Percentiles rank a stretch among this genome's conserved stretches.
Evolutionary conservation across 352 stramenopile species (phyloP).

Genomic region (Elongisporangium senticosum): DNA sequence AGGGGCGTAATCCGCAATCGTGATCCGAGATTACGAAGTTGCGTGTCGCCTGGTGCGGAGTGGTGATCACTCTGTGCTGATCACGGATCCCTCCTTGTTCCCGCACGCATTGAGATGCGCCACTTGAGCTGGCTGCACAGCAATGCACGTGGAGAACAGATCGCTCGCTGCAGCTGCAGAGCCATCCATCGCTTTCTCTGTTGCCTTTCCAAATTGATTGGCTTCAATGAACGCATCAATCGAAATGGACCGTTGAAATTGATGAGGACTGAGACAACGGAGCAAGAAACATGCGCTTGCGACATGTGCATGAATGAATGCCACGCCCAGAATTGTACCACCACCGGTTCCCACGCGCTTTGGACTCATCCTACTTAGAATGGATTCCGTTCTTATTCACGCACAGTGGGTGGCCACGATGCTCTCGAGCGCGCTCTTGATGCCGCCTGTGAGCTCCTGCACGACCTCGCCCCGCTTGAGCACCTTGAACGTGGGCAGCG

Average conservation of each 20-base stretch:
- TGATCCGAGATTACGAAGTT: not conserved
- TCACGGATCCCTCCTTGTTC: not conserved
- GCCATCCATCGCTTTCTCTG: not conserved
- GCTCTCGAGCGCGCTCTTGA: slow-evolving; percentile 47
- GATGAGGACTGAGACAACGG: not conserved
- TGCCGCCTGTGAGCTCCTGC: slow-evolving; percentile 80
- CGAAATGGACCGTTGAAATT: not conserved
- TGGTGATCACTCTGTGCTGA: not conserved
- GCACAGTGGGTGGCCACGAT: slow-evolving; percentile 42
- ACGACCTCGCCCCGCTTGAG: slow-evolving; percentile 88
- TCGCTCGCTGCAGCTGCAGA: not conserved
- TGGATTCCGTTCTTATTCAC: not conserved
- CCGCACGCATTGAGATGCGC: not conserved
- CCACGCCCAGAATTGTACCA: not conserved
- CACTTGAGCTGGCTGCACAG: not conserved
- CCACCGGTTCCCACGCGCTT: not conserved
- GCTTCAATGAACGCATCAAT: not conserved
- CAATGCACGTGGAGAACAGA: not conserved
- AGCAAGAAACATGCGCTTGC: not conserved
- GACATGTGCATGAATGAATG: not conserved
- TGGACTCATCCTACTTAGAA: not conserved
- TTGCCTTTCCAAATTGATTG: not conserved
- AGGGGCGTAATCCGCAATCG: not conserved
- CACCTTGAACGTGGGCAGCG: slow-evolving; percentile 93
- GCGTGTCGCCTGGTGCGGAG: not conserved